phyloP scores from a whole-genome alignment of 2,329 filamentous ascomycete genomes.

The Diatrype stigma region DNA sequence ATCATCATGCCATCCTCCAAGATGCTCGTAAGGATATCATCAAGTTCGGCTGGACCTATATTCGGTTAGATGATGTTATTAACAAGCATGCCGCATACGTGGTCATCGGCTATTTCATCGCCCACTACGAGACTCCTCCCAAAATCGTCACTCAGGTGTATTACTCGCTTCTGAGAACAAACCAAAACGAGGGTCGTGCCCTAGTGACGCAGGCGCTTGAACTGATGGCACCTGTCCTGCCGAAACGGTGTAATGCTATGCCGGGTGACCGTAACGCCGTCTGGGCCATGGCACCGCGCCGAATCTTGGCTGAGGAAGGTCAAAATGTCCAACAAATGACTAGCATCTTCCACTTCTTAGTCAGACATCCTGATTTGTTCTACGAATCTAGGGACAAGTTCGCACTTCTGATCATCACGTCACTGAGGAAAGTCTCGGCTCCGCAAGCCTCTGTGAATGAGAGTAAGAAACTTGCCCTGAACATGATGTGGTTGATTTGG shows the following conservation, averaged over 20 bases:
- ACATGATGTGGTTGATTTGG: constrained; percentile 87
- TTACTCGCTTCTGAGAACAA: constrained; percentile 81
- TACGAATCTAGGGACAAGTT: constrained; percentile 94
- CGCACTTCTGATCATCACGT: constrained; percentile 80
- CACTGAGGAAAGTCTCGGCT: constrained; percentile 80
- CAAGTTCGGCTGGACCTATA: constrained; percentile 98
- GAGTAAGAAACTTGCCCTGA: constrained; percentile 84
- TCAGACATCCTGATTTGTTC: constrained; percentile 87
- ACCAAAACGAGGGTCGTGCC: constrained; percentile 89
- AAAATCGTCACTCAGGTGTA: constrained; percentile 98
- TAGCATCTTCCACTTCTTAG: constrained; percentile 95
- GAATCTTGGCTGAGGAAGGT: constrained; percentile 89
- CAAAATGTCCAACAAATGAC: constrained; percentile 95
- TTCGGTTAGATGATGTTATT: constrained; percentile 95
- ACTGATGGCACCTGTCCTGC: constrained; percentile 88
- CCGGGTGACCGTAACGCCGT: constrained; percentile 70
- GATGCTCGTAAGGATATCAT: constrained; percentile 97
- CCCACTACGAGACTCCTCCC: constrained; percentile 89
- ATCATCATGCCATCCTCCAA: constrained; percentile 81
- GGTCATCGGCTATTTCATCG: constrained; percentile 95
- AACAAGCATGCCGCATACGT: constrained; percentile 99
- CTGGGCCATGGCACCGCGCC: constrained; percentile 86
- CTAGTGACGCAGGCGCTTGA: constrained; percentile 93
- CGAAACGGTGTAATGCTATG: constrained; percentile 69
- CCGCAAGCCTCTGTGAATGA: constrained; percentile 84